These are phyloP conservation scores for Porodaedalea pini DNA, from an alignment of 1,284 basidiomycete species.

Conservation along the genomic window DNA sequence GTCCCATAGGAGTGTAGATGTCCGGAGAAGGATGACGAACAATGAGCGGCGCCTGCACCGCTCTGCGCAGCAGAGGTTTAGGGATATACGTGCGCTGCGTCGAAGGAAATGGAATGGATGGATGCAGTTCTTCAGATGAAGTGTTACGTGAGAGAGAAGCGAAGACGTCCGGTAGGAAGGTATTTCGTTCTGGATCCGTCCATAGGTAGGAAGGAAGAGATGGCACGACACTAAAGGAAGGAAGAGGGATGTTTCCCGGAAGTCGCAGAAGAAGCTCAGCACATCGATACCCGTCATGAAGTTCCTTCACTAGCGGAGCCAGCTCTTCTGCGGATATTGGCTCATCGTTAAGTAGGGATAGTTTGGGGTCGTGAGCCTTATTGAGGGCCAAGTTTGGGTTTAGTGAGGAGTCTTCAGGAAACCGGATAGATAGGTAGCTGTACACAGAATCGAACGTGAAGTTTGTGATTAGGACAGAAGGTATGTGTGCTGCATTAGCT, in stretches of 20 bases:
- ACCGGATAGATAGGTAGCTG: slow-evolving; percentile 57
- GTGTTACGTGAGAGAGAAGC: slow-evolving; percentile 34
- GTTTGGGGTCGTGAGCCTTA: not conserved
- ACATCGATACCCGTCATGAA: slow-evolving; percentile 63
- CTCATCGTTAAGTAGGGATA: slow-evolving; percentile 25
- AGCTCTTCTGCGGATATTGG: slow-evolving; percentile 51
- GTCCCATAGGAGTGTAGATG: slow-evolving; percentile 50
- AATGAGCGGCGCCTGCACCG: slow-evolving; percentile 59
- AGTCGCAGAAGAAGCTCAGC: slow-evolving; percentile 68
- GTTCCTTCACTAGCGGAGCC: slow-evolving; percentile 56
- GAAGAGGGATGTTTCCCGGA: slow-evolving; percentile 72
- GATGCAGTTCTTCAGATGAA: slow-evolving; percentile 31
- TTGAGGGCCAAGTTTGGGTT: not conserved
- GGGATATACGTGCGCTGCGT: not conserved
- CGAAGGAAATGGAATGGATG: slow-evolving; percentile 38
- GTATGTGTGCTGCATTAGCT: slow-evolving; percentile 58
- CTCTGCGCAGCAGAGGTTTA: slow-evolving; percentile 34
- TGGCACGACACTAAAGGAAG: slow-evolving; percentile 54
- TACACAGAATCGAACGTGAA: slow-evolving; percentile 82
- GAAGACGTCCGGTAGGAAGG: slow-evolving; percentile 46
- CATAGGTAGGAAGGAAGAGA: slow-evolving; percentile 59
- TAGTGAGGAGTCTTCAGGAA: slow-evolving; percentile 31
- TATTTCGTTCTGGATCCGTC: slow-evolving; percentile 47
- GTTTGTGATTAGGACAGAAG: slow-evolving; percentile 70
- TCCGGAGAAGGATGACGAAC: slow-evolving; percentile 48